Base-by-base conservation (phyloP, 257 asterid species). In the Paraleonurus japonicus region DNA sequence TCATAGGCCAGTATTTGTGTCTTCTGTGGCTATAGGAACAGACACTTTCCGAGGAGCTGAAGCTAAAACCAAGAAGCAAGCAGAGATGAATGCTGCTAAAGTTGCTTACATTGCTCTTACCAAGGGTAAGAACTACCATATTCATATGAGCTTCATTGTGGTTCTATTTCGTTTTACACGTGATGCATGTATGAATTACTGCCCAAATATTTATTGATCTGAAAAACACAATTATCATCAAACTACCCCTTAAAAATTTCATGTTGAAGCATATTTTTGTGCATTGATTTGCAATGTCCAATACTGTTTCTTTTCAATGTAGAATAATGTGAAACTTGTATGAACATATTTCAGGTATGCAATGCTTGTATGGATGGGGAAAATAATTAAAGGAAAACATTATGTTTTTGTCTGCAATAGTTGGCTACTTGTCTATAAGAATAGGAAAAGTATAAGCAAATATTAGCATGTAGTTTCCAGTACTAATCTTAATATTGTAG, bases 21-120 rank as follows among this genome's bases (percentile, higher is more conserved):
- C 93, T 4, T 62, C 75, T 3, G 95, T 88, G 70, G 82, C 75
- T 80, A 47, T 92, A 66, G 96, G 90, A 45, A 71, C 80, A 45
- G 32, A 65, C 47, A 77, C 51, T 61, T 85, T 79, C 67, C 63
- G 27, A 71, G 97, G 98, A 26, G 76, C 59, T 43, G 92, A 84
- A 74, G 88, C 90, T 59, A 88, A 78, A 73, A 83, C 87, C 26
- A 92, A 85, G 85, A 92, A 90, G 79, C 90, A 65, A 65, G 89
- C 96, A 57, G 98, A 92, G 83, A 88, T 85, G 91, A 82, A 75
- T 71, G 96, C 96, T 51, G 96, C 97, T n/a, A 85, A 86, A 79
- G 81, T 75, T 81, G 96, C 95, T 39, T 90, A 83, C 65, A 48
- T 19, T 28, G 78, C 82, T 72, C 83, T 90, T 53, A 51, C 69